Base-by-base conservation (phyloP, 176 grass and related monocot genomes). In the Cocos nucifera region DNA sequence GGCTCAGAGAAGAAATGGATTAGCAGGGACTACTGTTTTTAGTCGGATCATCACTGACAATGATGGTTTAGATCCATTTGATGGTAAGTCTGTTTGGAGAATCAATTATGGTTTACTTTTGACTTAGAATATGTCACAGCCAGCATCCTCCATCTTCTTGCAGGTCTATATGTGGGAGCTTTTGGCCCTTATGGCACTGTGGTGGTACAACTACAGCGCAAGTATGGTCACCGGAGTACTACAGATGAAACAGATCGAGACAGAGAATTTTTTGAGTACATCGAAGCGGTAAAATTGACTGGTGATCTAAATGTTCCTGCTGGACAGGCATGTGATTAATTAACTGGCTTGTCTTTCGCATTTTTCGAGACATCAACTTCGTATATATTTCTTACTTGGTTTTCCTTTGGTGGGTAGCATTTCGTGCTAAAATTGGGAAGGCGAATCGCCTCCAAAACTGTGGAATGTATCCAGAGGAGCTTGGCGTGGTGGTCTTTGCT, bases 241-340 rank as follows among this genome's bases (percentile, higher is more conserved):
- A 70, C 78, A 3, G 63, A 88, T 18, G 80, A 88, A 3, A 61
- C 22, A 5, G 39, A 53, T 54, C 53, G 54, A 61, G 66, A 70
- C 18, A 69, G 88, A 49, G 92, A 84, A 18, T 97, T 97, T 72
- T 97, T 91, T 3, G 87, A 97, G 61, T 97, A 97, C 56, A 87
- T 97, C n/a, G 92, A 97, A 75, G 92, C 87, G 25, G 81, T 97
- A 51, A 97, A 91, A 69, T 85, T 97, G 75, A 97, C 92, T 21
- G 92, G 92, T 56, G 92, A 97, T 78, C 69, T 97, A 49, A 97
- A 89, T 65, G 87, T 97, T 17, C 87, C 92, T 26, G 87, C 92
- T 80, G 87, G 92, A 69, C 77, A 97, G 87, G 92, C 83, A 82
- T 58, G 62, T 63, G 30, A 17, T n/a, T 4, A 29, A 63, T 66